Conservation (phyloP, 208 protist species). For the Phytomonas sp. region DNA sequence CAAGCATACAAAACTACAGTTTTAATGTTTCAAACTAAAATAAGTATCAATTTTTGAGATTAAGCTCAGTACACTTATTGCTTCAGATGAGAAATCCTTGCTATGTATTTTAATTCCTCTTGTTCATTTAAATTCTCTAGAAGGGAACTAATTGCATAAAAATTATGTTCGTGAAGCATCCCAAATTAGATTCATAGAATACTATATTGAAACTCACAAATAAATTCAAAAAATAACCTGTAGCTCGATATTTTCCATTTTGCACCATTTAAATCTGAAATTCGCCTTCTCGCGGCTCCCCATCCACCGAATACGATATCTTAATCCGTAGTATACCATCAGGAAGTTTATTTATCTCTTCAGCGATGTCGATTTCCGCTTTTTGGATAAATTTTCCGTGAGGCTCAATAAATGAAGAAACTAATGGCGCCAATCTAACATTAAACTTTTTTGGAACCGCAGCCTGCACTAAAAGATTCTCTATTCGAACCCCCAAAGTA, state of each 20-base stretch:
- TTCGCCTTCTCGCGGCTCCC: constrained; percentile 33
- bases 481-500: constrained; percentile 16
- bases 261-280: constrained; percentile 47
- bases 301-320: constrained; percentile 48
- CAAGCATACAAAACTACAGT: not conserved
- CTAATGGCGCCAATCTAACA: constrained; percentile 43
- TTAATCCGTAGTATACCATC: constrained; percentile 61
- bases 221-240: constrained; percentile 8
- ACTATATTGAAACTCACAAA: not conserved
- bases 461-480: constrained; percentile 58
- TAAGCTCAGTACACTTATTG: not conserved
- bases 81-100: not conserved
- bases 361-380: constrained; percentile 39
- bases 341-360: constrained; percentile 32
- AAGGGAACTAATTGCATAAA: not conserved
- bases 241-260: not conserved
- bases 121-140: not conserved
- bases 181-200: not conserved
- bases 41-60: not conserved
- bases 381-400: constrained; percentile 32
- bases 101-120: not conserved
- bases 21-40: not conserved
- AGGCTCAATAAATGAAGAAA: constrained; percentile 27
- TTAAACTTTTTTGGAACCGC: constrained; percentile 54
- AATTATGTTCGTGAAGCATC: not conserved